phyloP scores from a whole-genome alignment of 2,329 filamentous ascomycete genomes.

The Harringtonia lauricola region DNA sequence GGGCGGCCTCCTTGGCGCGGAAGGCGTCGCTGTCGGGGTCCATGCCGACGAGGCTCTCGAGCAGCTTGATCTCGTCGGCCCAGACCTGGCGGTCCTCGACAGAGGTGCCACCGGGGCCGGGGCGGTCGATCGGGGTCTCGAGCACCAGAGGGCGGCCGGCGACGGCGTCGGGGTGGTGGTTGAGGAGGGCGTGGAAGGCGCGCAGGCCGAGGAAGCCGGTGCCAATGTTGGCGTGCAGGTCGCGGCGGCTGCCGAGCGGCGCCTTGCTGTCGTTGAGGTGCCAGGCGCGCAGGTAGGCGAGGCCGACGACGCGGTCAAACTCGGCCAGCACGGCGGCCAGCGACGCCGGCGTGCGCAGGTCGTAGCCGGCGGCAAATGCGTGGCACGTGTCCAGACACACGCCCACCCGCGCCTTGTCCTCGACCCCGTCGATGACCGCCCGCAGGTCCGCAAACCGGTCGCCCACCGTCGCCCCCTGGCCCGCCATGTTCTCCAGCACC shows the following conservation, averaged over 20 bases:
- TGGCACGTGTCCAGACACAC: slow-evolving; percentile 98
- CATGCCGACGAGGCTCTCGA: slow-evolving; percentile 81
- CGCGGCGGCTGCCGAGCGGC: slow-evolving; percentile 67
- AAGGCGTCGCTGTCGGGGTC: slow-evolving; percentile 69
- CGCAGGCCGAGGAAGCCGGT: slow-evolving; percentile 85
- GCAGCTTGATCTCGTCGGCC: slow-evolving; percentile 88
- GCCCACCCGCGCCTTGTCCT: slow-evolving; percentile 74
- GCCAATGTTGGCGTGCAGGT: slow-evolving; percentile 93
- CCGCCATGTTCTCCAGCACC: slow-evolving; percentile 92
- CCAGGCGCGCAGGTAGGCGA: slow-evolving; percentile 70
- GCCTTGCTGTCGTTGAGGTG: slow-evolving; percentile 96
- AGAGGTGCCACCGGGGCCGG: slow-evolving; percentile 52
- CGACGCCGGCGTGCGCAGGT: slow-evolving; percentile 63
- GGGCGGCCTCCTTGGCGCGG: slow-evolving; percentile 45
- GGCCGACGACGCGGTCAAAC: slow-evolving; percentile 69
- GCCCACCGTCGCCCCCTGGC: slow-evolving; percentile 77
- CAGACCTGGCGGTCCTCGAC: slow-evolving; percentile 74
- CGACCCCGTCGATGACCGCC: slow-evolving; percentile 69
- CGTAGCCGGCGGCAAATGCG: slow-evolving; percentile 88
- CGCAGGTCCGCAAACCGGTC: slow-evolving; percentile 75
- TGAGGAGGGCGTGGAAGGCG: slow-evolving; percentile 86
- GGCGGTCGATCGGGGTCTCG: slow-evolving; percentile 84
- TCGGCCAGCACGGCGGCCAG: slow-evolving; percentile 63
- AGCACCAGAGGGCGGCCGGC: slow-evolving; percentile 79
- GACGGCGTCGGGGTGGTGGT: slow-evolving; percentile 57